phyloP scores from a whole-genome alignment of 2,329 filamentous ascomycete species.

The Cladosporium halotolerans region DNA sequence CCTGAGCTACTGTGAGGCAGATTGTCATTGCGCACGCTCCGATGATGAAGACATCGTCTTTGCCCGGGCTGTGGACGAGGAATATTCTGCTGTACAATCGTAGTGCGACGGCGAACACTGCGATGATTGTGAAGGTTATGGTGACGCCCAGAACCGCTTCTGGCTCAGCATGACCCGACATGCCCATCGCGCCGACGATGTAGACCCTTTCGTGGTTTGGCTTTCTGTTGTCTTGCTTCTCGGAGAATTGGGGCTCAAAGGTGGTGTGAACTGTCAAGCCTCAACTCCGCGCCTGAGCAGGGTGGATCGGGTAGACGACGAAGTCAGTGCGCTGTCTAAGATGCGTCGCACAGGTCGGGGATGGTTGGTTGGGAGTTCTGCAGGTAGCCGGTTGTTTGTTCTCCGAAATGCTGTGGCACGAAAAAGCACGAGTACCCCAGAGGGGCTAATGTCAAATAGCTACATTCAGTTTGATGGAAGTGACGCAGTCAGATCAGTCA shows the following conservation, averaged over 20 bases:
- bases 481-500: no score
- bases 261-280: neutral
- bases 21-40: neutral
- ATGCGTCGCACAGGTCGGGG: conserved; percentile 1
- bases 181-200: neutral
- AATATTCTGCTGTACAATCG: conserved; percentile 20
- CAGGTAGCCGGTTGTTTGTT: conserved; percentile 1
- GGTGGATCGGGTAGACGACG: neutral
- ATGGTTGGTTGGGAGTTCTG: neutral
- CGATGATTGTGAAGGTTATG: conserved; percentile 18
- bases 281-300: neutral
- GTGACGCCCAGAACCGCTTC: conserved; percentile 17
- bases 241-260: neutral
- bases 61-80: conserved; percentile 20
- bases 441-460: no score
- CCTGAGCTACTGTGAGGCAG: conserved; percentile 4
- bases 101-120: conserved; percentile 15
- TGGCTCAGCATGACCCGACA: conserved; percentile 20
- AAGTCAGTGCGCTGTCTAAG: neutral
- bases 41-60: conserved; percentile 22
- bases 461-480: no score
- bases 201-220: neutral
- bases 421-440: neutral
- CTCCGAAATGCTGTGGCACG: conserved; percentile 2
- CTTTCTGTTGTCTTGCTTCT: no score